Evolutionary conservation across 352 stramenopile genomes (phyloP).

Genomic region (Phytophthora fragariae): DNA sequence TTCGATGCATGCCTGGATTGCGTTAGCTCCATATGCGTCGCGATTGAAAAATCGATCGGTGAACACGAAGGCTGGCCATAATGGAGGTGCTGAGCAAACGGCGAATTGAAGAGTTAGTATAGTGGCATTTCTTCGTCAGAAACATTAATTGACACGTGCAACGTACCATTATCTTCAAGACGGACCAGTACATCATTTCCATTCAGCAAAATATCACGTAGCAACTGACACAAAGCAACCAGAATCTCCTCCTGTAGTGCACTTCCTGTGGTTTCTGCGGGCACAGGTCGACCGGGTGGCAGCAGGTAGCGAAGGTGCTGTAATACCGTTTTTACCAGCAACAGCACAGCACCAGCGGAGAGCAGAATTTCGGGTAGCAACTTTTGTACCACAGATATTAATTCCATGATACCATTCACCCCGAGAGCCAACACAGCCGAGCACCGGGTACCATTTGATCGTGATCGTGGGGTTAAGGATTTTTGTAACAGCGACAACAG

Average conservation of each 20-base stretch:
- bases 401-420: constrained; percentile 81
- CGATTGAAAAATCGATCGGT: constrained; percentile 79
- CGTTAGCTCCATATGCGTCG: constrained; percentile 47
- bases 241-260: constrained; percentile 77
- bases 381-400: constrained; percentile 76
- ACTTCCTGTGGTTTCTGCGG: constrained; percentile 45
- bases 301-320: constrained; percentile 83
- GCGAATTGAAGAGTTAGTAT: constrained; percentile 14
- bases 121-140: not conserved
- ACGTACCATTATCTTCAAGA: constrained; percentile 82
- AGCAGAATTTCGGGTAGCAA: constrained; percentile 78
- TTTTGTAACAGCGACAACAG: constrained; percentile 85
- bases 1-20: constrained; percentile 63
- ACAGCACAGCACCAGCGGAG: constrained; percentile 53
- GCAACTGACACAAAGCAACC: constrained; percentile 70
- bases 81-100: constrained; percentile 52
- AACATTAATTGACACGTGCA: not conserved
- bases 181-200: constrained; percentile 78
- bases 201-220: constrained; percentile 77
- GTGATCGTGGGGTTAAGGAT: constrained; percentile 61
- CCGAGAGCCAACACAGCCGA: constrained; percentile 62
- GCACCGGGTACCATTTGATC: constrained; percentile 40
- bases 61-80: constrained; percentile 80
- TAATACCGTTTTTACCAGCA: constrained; percentile 83
- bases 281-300: constrained; percentile 58